Conservation (phyloP, 164 flowering plant species). For the Chloranthus sessilifolius region DNA sequence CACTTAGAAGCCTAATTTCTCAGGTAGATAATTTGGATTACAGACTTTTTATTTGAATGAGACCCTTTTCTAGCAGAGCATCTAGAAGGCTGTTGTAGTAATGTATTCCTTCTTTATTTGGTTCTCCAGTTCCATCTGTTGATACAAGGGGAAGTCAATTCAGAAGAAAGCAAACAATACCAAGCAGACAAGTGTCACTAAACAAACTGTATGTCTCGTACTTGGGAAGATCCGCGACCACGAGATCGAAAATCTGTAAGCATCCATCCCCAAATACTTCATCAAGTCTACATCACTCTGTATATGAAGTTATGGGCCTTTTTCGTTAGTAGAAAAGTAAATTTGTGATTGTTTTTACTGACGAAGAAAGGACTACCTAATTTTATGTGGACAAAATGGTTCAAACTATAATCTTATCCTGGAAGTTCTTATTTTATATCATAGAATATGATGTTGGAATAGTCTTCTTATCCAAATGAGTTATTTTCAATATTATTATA, state of each 20-base stretch:
- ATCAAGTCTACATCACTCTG: slow-evolving; percentile 78
- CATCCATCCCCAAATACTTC: slow-evolving; percentile 86
- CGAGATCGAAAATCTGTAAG: slow-evolving; percentile 87
- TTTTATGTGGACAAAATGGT: no score
- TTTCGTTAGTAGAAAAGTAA: not conserved
- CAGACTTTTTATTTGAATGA: not conserved
- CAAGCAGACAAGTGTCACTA: not conserved
- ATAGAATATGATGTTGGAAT: no score
- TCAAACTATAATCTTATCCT: no score
- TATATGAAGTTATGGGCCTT: no score
- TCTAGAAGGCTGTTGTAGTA: slow-evolving; percentile 81
- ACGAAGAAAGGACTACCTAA: no score
- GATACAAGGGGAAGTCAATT: not conserved
- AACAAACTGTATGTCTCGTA: slow-evolving; percentile 23
- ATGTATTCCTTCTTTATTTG: slow-evolving; percentile 59
- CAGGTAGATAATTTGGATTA: no score
- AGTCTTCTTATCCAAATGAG: no score
- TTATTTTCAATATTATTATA: no score
- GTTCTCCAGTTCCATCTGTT: slow-evolving; percentile 82
- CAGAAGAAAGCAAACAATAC: not conserved
- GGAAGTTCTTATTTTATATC: no score
- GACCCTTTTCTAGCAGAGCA: slow-evolving; percentile 74
- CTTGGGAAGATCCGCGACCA: slow-evolving; percentile 92
- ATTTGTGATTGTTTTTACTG: no score
- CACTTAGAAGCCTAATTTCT: no score